Percentiles rank a stretch among this genome's conserved stretches.
phyloP scores from a whole-genome alignment of 495 filamentous ascomycete genomes.

The Jackrogersella minutella region DNA sequence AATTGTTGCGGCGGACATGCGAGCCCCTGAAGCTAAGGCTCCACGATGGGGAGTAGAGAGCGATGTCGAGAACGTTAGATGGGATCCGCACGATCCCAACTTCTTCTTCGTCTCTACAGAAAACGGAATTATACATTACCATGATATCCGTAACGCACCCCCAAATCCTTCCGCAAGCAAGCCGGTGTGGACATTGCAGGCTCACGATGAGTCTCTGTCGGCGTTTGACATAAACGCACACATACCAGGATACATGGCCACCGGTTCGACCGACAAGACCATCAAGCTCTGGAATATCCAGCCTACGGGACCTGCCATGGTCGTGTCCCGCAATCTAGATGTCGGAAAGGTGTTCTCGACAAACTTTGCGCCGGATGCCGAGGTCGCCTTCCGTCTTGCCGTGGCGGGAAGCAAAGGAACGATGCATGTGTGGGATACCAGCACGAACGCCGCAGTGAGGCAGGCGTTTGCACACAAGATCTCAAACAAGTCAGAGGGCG shows the following conservation, averaged over 20 bases:
- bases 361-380: constrained; percentile 84
- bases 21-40: constrained; percentile 78
- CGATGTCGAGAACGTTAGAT: constrained; percentile 90
- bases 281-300: constrained; percentile 97
- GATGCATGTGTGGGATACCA: constrained; percentile 97
- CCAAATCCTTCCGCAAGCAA: constrained; percentile 74
- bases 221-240: constrained; percentile 90
- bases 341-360: constrained; percentile 95
- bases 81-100: constrained; percentile 91
- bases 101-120: constrained; percentile 97
- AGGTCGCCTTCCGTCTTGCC: constrained; percentile 88
- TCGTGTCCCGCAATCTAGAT: constrained; percentile 88
- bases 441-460: constrained; percentile 90
- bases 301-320: constrained; percentile 80
- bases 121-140: constrained; percentile 85
- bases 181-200: constrained; percentile 92
- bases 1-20: constrained; percentile 90
- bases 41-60: constrained; percentile 91
- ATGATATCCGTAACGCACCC: constrained; percentile 77
- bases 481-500: constrained; percentile 58
- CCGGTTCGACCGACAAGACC: constrained; percentile 89
- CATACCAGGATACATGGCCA: constrained; percentile 91
- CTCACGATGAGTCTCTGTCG: constrained; percentile 92
- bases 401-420: constrained; percentile 94
- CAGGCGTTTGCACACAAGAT: constrained; percentile 82